A percentile compares a stretch with the other conserved stretches of the same genome.
Evolutionary conservation across 768 basidiomycete species (phyloP).

Genomic region (Kwoniella newhampshirensis): DNA sequence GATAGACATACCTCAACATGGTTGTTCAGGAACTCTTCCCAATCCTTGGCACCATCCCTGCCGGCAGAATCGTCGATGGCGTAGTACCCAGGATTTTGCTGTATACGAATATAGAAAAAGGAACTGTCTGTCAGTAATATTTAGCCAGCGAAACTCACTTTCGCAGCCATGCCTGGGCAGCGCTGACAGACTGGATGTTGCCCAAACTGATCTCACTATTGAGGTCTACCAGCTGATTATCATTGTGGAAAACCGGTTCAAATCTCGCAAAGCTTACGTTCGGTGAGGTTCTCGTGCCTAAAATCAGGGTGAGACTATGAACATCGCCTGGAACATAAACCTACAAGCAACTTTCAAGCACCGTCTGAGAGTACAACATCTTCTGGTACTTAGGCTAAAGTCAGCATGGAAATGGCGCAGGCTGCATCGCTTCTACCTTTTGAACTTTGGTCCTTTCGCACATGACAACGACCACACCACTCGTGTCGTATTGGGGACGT

Average conservation of each 20-base stretch:
- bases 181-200: constrained; percentile 69
- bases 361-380: constrained; percentile 36
- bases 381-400: constrained; percentile 26
- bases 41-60: constrained; percentile 62
- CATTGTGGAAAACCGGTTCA: background rate
- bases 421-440: constrained; percentile 38
- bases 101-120: constrained; percentile 82
- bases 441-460: constrained; percentile 35
- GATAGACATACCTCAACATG: constrained; percentile 63
- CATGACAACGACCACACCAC: constrained; percentile 44
- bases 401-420: background rate
- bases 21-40: constrained; percentile 70
- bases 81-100: constrained; percentile 79
- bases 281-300: constrained; percentile 75
- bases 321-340: background rate
- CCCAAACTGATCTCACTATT: constrained; percentile 89
- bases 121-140: constrained; percentile 58
- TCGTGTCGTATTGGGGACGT: constrained; percentile 80
- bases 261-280: constrained; percentile 56
- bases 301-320: constrained; percentile 24
- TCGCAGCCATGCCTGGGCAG: constrained; percentile 72
- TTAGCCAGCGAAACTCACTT: constrained; percentile 23
- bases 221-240: constrained; percentile 58
- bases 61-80: constrained; percentile 55
- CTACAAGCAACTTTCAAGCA: constrained; percentile 70